Evolutionary conservation across 2,329 filamentous ascomycete species (phyloP).

Genomic region (Cladobotryum mycophilum): DNA sequence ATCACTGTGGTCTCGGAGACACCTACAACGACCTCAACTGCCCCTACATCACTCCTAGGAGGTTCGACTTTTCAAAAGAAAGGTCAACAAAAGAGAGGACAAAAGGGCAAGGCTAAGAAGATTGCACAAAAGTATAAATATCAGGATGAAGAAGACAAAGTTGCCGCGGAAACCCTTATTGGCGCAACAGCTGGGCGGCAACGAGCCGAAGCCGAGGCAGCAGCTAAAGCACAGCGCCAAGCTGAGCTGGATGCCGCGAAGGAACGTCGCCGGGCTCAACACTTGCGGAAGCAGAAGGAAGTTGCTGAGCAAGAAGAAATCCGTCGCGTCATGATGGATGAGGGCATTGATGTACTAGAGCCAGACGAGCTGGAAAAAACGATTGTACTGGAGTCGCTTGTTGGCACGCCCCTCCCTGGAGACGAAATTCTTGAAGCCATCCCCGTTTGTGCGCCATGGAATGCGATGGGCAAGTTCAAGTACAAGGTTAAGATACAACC

Average conservation of each 20-base stretch:
- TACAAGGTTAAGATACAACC: conserved; percentile 96
- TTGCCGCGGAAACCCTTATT: conserved; percentile 77
- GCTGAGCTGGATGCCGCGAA: conserved; percentile 62
- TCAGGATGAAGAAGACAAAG: conserved; percentile 91
- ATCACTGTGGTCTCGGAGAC: conserved; percentile 14
- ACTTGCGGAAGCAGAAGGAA: conserved; percentile 68
- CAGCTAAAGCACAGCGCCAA: conserved; percentile 61
- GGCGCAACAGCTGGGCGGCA: conserved; percentile 64
- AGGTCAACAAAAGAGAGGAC: conserved; percentile 56
- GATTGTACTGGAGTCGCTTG: conserved; percentile 60
- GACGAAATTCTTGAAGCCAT: conserved; percentile 73
- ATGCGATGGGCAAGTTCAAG: conserved; percentile 63
- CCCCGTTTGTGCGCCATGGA: conserved; percentile 60
- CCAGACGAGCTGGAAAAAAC: conserved; percentile 51
- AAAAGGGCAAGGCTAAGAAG: conserved; percentile 79
- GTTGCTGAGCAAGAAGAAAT: conserved; percentile 71
- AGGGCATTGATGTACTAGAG: conserved; percentile 53
- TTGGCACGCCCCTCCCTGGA: conserved; percentile 70
- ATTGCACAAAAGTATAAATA: conserved; percentile 83
- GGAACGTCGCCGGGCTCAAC: conserved; percentile 72
- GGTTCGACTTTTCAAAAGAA: conserved; percentile 30
- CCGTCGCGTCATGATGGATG: conserved; percentile 53
- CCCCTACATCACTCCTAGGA: conserved; percentile 8
- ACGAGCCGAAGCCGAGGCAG: conserved; percentile 61
- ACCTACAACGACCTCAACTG: conserved; percentile 10